Percentiles rank a stretch among this genome's conserved stretches.
phyloP scores from a whole-genome alignment of 2,329 filamentous ascomycete species.

The Acrocalymma vagum region DNA sequence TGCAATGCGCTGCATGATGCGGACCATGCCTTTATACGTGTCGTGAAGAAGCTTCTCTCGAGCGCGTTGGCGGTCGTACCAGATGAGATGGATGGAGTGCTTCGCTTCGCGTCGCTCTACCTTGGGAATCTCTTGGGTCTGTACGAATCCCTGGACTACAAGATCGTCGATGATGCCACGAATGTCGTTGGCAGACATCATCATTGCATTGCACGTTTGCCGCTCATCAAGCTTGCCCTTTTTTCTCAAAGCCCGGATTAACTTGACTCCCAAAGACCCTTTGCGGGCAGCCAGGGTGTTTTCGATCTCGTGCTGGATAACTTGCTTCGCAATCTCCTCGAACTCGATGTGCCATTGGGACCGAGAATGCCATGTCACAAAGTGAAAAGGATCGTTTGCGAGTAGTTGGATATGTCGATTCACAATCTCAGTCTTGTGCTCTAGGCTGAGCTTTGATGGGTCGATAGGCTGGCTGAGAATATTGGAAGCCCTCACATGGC shows the following conservation, averaged over 20 bases:
- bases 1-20: slow-evolving; percentile 80
- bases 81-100: slow-evolving; percentile 91
- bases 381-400: slow-evolving; percentile 70
- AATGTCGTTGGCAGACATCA: slow-evolving; percentile 86
- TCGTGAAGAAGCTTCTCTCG: slow-evolving; percentile 77
- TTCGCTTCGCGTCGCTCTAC: slow-evolving; percentile 83
- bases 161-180: slow-evolving; percentile 85
- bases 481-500: slow-evolving; percentile 29
- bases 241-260: slow-evolving; percentile 84
- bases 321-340: slow-evolving; percentile 70
- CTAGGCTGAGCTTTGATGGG: slow-evolving; percentile 28
- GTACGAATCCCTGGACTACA: slow-evolving; percentile 85
- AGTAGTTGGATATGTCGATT: slow-evolving; percentile 78
- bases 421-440: slow-evolving; percentile 52
- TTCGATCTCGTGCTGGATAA: slow-evolving; percentile 83
- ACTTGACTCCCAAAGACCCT: slow-evolving; percentile 77
- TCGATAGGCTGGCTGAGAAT: slow-evolving; percentile 34
- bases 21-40: slow-evolving; percentile 88
- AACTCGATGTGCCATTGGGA: slow-evolving; percentile 89
- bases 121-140: slow-evolving; percentile 92
- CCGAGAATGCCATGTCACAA: slow-evolving; percentile 72
- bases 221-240: slow-evolving; percentile 97
- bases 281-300: slow-evolving; percentile 80
- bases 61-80: slow-evolving; percentile 80
- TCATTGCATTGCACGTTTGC: slow-evolving; percentile 78